Base-by-base conservation (phyloP, 2,329 filamentous ascomycete species). In the Pseudocercospora vitis region DNA sequence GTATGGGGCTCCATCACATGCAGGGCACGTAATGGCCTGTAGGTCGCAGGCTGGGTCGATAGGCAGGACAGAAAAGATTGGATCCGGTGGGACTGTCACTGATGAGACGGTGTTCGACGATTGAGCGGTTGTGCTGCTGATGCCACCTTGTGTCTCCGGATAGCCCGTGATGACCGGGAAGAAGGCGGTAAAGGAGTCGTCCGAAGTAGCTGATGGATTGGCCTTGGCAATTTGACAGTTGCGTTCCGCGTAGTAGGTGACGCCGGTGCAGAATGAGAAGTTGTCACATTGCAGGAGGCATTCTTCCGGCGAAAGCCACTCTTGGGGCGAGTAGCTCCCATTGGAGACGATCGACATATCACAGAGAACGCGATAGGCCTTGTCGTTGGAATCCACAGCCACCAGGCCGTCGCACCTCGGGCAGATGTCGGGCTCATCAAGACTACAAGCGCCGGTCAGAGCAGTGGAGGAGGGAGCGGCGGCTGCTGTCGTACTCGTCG, bases 151-250 rank as follows among this genome's bases (percentile, higher is more conserved):
- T 26, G 35, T 19, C 50, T 39, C 7, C 52, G 16, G 33, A 42
- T 40, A 7, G 39, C 24, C 45, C 9, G 50, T 58, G n/a, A 48
- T 16, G 9, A 66, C 52, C 1, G 64, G 64, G 39, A 65, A 32
- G 56, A 66, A 66, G 11, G 62, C 64, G 4, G 60, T 63, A 35
- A 62, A 63, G 2, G 60, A 61, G 7, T 46, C 48, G 19, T 60
- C 48, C 8, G 46, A 35, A 6, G 45, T 57, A 52, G 29, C 55
- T 54, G 28, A 60, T 44, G 45, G 59, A 7, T 51, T 35, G 9
- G 58, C 60, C 32, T 57, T 62, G 16, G 63, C 64, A 37, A 66
- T 57, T 48, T 61, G 55, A 48, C 64, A 66, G 47, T 50, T 62
- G 12, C 60, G 57, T 24, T 61, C 52, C 7, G 52, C 55, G 23